Base-by-base conservation (phyloP, 768 basidiomycete genomes). In the Russula abietina region DNA sequence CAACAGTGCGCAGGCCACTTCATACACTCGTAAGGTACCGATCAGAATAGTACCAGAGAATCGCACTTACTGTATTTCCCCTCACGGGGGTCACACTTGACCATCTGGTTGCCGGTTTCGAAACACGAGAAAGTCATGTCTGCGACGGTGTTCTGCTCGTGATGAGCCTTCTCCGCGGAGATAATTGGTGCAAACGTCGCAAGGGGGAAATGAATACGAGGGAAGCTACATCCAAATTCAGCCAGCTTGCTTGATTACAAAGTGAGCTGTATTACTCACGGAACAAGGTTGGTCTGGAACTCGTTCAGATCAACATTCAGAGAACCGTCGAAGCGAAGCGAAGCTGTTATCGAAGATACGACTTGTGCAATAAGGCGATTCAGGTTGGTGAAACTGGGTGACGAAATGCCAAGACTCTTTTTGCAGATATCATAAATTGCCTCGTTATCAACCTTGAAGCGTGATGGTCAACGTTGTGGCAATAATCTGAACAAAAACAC, bases 101-200 rank as follows among this genome's bases (percentile, higher is more conserved):
- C 80, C 86, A 89, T 87, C 75, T 89, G 88, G 77, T 86, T 88
- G 65, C 83, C 84, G 45, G 81, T 80, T 77, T 89, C 88, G 76
- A 89, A 89, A 77, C 87, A 89, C 24, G 86, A 81, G 75, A 81
- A 82, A 68, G 84, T 86, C 82, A 86, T 84, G 72, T 86, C 84
- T 48, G 82, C 78, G 59, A 86, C 84, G 12, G 83, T 82, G 81
- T 86, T 86, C 76, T 83, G 81, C 75, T 86, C 84, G 73, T 86
- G 84, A 73, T 79, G 79, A 17, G 84, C 83, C 78, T 85, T 85
- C 71, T 83, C 77, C 16, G 75, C 81, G 17, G 82, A 83, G 74
- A 86, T 77, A 73, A 86, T 83, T 38, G 84, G 84, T 2, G 84
- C 82, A 75, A 85, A 84, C 62, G 83, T 84, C 61, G 83, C 83